A percentile compares a stretch with the other conserved stretches of the same genome.
These are phyloP conservation scores for Waltiozyma sp. DNA, from an alignment of 1,139 yeast species.

Conservation along the genomic window DNA sequence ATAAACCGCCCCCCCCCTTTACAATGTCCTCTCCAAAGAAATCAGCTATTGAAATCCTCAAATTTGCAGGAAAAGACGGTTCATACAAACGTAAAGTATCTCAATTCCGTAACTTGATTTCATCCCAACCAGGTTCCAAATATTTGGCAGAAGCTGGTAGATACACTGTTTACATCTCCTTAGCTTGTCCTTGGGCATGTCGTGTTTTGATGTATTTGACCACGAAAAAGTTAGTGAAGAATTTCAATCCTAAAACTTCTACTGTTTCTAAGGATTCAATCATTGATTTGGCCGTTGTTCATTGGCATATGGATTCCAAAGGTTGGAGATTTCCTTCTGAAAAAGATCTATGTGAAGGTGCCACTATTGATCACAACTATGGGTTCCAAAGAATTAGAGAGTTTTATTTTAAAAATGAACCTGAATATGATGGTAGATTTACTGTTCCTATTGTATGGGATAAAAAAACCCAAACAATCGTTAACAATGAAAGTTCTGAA, in stretches of 20 bases:
- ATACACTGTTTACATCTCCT: slow-evolving; percentile 79
- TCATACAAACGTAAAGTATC: slow-evolving; percentile 38
- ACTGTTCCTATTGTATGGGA: slow-evolving; percentile 96
- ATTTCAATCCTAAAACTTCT: slow-evolving; percentile 23
- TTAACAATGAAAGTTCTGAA: slow-evolving; percentile 83
- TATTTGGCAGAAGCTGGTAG: slow-evolving; percentile 69
- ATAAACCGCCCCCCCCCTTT: too few relatives aligned
- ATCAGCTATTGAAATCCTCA: slow-evolving; percentile 23
- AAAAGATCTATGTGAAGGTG: slow-evolving; percentile 39
- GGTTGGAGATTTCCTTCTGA: slow-evolving; percentile 75
- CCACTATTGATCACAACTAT: slow-evolving; percentile 55
- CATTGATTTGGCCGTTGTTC: slow-evolving; percentile 70
- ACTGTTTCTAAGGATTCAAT: slow-evolving; percentile 21
- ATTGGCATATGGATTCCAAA: slow-evolving; percentile 73
- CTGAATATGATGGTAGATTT: slow-evolving; percentile 67
- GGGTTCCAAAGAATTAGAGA: slow-evolving; percentile 55
- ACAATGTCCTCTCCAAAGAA: slow-evolving; percentile 8
- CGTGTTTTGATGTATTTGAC: slow-evolving; percentile 66
- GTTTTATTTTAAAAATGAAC: slow-evolving; percentile 63
- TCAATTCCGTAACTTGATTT: slow-evolving; percentile 50
- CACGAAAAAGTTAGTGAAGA: slow-evolving; percentile 64
- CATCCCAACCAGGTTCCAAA: slow-evolving; percentile 45
- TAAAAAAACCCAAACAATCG: slow-evolving; percentile 68
- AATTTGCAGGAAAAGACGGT: slow-evolving; percentile 42
- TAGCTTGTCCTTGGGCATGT: slow-evolving; percentile 95